Percentiles rank a stretch among this genome's conserved stretches.
Evolutionary conservation across 2,329 filamentous ascomycete genomes (phyloP).

Genomic region (Paecilomyces fulvus): DNA sequence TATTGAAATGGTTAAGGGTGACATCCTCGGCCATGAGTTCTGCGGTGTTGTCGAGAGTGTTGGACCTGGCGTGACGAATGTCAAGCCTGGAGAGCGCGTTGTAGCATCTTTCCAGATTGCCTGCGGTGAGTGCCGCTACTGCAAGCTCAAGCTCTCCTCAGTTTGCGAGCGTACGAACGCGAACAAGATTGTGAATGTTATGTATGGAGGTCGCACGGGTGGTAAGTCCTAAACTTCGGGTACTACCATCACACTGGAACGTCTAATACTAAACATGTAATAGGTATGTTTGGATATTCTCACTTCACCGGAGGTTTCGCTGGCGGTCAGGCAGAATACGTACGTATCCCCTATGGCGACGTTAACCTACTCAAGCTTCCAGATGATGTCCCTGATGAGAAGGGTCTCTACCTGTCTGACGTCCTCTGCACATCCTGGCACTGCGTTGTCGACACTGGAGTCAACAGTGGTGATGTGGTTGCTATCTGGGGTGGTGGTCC

Average conservation of each 20-base stretch:
- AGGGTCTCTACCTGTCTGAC: slow-evolving; percentile 72
- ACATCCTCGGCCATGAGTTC: slow-evolving; percentile 57
- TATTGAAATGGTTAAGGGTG: slow-evolving; percentile 53
- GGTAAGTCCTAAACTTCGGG: slow-evolving; percentile 36
- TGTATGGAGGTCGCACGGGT: slow-evolving; percentile 72
- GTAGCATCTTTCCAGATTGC: slow-evolving; percentile 85
- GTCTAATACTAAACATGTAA: slow-evolving; percentile 4
- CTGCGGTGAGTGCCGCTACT: slow-evolving; percentile 60
- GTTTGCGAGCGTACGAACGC: slow-evolving; percentile 74
- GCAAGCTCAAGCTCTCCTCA: slow-evolving; percentile 67
- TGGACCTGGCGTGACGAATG: slow-evolving; percentile 46
- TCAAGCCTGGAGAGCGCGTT: slow-evolving; percentile 58
- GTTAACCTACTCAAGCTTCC: slow-evolving; percentile 75
- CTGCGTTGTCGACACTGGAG: slow-evolving; percentile 71
- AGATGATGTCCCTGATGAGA: slow-evolving; percentile 73
- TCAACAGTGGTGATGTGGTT: slow-evolving; percentile 68
- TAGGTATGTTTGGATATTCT: slow-evolving; percentile 60
- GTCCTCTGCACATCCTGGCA: slow-evolving; percentile 74
- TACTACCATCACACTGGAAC: neutral
- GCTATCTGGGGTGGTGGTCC: slow-evolving; percentile 84
- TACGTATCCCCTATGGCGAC: slow-evolving; percentile 70
- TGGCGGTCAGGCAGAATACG: slow-evolving; percentile 80
- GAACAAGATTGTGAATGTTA: slow-evolving; percentile 60
- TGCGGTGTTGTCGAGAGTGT: slow-evolving; percentile 46
- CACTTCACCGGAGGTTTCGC: slow-evolving; percentile 79